Evolutionary conservation across 208 protist species (phyloP).

Genomic region (Sergeia podlipaevii): DNA sequence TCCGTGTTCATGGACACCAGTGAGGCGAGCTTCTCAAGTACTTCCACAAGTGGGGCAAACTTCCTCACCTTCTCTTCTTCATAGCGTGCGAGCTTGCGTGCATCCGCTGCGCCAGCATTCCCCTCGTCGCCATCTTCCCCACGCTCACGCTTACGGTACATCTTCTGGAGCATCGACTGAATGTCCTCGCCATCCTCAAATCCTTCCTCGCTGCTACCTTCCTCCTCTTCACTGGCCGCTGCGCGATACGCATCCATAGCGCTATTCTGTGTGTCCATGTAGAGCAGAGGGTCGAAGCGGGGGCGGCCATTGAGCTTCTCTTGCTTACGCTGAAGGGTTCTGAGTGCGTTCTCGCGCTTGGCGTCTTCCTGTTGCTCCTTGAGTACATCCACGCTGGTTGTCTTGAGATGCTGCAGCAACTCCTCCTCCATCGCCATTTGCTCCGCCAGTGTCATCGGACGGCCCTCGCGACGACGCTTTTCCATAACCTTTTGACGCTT

Average conservation of each 20-base stretch:
- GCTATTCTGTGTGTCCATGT: slow-evolving; percentile 4
- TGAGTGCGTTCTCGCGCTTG: slow-evolving; percentile 29
- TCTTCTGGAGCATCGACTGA: slow-evolving; percentile 20
- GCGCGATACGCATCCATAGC: slow-evolving; percentile 5
- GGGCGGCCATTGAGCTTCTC: slow-evolving; percentile 9
- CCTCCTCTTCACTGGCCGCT: slow-evolving; percentile 6
- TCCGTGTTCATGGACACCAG: slow-evolving; percentile 33
- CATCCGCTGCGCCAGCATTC: slow-evolving; percentile 2
- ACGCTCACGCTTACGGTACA: slow-evolving; percentile 14
- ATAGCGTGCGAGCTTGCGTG: slow-evolving; percentile 1
- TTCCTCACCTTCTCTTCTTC: slow-evolving; percentile 4
- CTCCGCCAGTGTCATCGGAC: slow-evolving; percentile 76
- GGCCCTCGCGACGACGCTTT: slow-evolving; percentile 56
- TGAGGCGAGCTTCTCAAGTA: slow-evolving; percentile 32
- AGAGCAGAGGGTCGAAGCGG: slow-evolving; percentile 7
- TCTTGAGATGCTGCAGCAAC: slow-evolving; percentile 51
- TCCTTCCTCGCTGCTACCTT: slow-evolving; percentile 7
- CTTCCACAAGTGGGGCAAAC: slow-evolving; percentile 12
- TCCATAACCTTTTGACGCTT: slow-evolving; percentile 63
- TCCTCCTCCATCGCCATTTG: slow-evolving; percentile 75
- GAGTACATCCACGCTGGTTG: slow-evolving; percentile 46
- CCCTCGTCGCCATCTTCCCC: slow-evolving; percentile 16
- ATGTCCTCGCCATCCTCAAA: slow-evolving; percentile 11
- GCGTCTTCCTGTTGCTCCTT: slow-evolving; percentile 47
- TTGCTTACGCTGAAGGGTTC: slow-evolving; percentile 18